Percentiles rank a stretch among this genome's conserved stretches.
These are phyloP conservation scores for Penicillium freii DNA, from an alignment of 2,329 filamentous ascomycete genomes.

Conservation along the genomic window DNA sequence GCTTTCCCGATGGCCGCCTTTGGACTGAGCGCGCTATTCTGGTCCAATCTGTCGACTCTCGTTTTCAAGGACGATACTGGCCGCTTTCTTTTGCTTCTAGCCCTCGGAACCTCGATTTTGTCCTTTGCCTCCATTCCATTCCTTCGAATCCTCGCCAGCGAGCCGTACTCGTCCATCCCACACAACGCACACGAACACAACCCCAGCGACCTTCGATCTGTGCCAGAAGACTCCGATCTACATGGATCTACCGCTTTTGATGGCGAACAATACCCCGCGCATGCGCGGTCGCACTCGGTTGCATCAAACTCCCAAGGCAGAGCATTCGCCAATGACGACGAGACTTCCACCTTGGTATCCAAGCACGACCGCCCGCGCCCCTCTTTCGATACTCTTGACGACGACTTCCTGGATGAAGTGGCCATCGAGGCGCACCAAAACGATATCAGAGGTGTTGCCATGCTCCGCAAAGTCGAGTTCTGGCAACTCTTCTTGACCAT, in stretches of 20 bases:
- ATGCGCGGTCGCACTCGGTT: slow-evolving; percentile 32
- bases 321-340: slow-evolving; percentile 53
- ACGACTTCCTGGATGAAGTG: slow-evolving; percentile 57
- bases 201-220: slow-evolving; percentile 29
- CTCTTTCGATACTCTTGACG: slow-evolving; percentile 52
- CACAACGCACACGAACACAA: slow-evolving; percentile 31
- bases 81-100: slow-evolving; percentile 74
- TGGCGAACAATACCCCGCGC: slow-evolving; percentile 24
- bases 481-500: slow-evolving; percentile 89
- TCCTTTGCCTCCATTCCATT: slow-evolving; percentile 80
- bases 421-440: slow-evolving; percentile 71
- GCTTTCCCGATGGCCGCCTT: slow-evolving; percentile 91
- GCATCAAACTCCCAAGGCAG: slow-evolving; percentile 27
- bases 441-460: slow-evolving; percentile 83
- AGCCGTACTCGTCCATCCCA: slow-evolving; percentile 45
- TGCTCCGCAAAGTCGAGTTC: slow-evolving; percentile 74
- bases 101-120: slow-evolving; percentile 73
- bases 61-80: slow-evolving; percentile 81
- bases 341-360: slow-evolving; percentile 79
- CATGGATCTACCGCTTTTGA: slow-evolving; percentile 35
- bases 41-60: slow-evolving; percentile 73
- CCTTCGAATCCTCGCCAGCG: slow-evolving; percentile 65
- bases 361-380: slow-evolving; percentile 51
- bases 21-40: slow-evolving; percentile 94
- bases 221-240: slow-evolving; percentile 38